These are phyloP conservation scores for Chlorella sp. DNA, from an alignment of 139 green algal genomes.

Conservation along the genomic window DNA sequence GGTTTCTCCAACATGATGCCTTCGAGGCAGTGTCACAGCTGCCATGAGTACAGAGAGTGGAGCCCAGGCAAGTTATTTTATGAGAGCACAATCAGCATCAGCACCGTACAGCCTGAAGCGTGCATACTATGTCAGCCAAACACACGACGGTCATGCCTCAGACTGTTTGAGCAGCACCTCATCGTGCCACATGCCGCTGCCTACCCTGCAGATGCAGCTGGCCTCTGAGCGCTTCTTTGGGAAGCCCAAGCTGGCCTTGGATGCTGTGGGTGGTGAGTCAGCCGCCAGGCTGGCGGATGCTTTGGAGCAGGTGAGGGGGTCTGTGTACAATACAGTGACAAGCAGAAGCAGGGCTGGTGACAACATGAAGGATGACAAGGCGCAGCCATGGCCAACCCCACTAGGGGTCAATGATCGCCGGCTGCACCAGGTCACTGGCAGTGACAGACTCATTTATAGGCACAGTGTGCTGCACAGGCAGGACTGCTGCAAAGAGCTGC, in stretches of 20 bases:
- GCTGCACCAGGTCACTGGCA: no score
- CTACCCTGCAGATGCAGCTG: conserved; percentile 13
- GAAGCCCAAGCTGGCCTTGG: conserved; percentile 75
- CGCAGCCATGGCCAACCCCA: no score
- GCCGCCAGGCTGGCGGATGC: conserved; percentile 54
- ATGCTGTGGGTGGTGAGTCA: conserved; percentile 71
- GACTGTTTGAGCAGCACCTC: neutral
- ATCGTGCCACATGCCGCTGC: neutral
- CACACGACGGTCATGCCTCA: no score
- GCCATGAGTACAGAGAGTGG: neutral
- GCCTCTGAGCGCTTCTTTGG: conserved; percentile 76
- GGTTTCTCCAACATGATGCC: no score
- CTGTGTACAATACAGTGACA: no score
- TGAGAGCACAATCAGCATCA: neutral
- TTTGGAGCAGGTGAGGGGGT: conserved; percentile 56
- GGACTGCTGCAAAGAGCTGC: no score
- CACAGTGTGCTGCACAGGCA: no score
- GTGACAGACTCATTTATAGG: no score
- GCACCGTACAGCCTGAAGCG: neutral
- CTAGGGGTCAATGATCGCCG: no score
- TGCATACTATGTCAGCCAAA: neutral
- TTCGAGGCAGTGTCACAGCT: neutral
- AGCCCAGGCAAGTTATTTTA: neutral
- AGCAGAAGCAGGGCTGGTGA: no score
- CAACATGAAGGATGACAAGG: no score